phyloP scores from a whole-genome alignment of 2,329 filamentous ascomycete genomes.

The Neophaeococcomyces mojaviensis region DNA sequence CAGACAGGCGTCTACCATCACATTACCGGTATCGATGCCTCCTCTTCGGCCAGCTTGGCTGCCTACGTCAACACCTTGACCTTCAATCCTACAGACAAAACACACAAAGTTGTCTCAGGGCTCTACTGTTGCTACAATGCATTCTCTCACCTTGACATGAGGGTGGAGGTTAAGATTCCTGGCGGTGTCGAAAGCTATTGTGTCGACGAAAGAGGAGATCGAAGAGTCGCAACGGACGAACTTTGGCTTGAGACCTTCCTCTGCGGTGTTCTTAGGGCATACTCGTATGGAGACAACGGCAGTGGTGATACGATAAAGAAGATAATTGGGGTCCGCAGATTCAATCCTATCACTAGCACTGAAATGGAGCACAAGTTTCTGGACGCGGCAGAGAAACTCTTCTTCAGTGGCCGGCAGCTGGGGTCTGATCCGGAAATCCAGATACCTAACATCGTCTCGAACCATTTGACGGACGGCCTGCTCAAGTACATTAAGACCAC shows the following conservation, averaged over 20 bases:
- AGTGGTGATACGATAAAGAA: slow-evolving; percentile 91
- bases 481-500: slow-evolving; percentile 93
- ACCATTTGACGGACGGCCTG: slow-evolving; percentile 88
- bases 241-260: slow-evolving; percentile 97
- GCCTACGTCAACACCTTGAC: slow-evolving; percentile 98
- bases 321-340: slow-evolving; percentile 91
- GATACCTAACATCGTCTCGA: slow-evolving; percentile 92
- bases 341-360: slow-evolving; percentile 97
- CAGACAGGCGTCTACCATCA: slow-evolving; percentile 94
- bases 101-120: slow-evolving; percentile 85
- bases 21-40: slow-evolving; percentile 94
- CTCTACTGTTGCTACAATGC: slow-evolving; percentile 99
- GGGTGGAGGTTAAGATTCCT: slow-evolving; percentile 93
- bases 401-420: slow-evolving; percentile 91
- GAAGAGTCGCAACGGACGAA: slow-evolving; percentile 84
- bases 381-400: slow-evolving; percentile 85
- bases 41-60: slow-evolving; percentile 90
- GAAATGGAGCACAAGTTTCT: slow-evolving; percentile 95
- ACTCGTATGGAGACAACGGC: slow-evolving; percentile 93
- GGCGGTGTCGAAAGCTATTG: slow-evolving; percentile 96
- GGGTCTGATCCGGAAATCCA: slow-evolving; percentile 96
- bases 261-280: slow-evolving; percentile 87
- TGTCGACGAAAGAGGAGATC: slow-evolving; percentile 92
- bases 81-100: slow-evolving; percentile 75
- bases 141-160: slow-evolving; percentile 96